Evolutionary conservation across 148 eudicot species (phyloP).

Genomic region (Salicornia ramosissima): DNA sequence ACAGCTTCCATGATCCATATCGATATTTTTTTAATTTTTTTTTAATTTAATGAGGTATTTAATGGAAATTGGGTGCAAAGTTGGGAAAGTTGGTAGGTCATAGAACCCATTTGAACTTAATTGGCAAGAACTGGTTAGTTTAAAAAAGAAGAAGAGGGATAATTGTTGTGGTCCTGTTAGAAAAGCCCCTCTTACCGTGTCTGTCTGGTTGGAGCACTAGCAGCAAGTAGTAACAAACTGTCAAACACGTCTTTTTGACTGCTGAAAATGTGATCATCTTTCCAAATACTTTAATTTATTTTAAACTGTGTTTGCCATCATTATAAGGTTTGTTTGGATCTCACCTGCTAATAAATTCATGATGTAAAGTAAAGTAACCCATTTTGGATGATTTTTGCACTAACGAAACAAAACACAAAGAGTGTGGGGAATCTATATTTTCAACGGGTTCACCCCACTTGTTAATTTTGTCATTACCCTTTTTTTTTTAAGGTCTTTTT

Average conservation of each 20-base stretch:
- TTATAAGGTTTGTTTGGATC: background rate
- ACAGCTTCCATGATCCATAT: no score
- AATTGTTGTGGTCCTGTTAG: background rate
- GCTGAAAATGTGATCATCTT: background rate
- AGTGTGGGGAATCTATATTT: background rate
- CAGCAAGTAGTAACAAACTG: no score
- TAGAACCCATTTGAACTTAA: slow-evolving; percentile 5
- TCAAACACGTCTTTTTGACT: slow-evolving; percentile 7
- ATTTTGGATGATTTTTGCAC: background rate
- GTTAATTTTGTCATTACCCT: background rate
- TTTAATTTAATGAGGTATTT: background rate
- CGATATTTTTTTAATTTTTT: background rate
- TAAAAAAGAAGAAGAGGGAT: background rate
- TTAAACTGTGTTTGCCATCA: background rate
- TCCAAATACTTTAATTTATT: background rate
- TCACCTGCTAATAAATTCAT: background rate
- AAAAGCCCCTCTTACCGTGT: background rate
- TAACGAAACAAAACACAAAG: background rate
- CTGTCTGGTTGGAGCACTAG: slow-evolving; percentile 5
- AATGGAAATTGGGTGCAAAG: background rate
- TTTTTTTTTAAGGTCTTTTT: background rate
- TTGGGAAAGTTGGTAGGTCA: slow-evolving; percentile 10
- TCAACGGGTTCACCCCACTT: background rate
- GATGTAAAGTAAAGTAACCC: background rate
- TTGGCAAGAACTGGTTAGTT: background rate